These are phyloP conservation scores for Tuber calosporum DNA, from an alignment of 495 filamentous ascomycete genomes.

Conservation along the genomic window DNA sequence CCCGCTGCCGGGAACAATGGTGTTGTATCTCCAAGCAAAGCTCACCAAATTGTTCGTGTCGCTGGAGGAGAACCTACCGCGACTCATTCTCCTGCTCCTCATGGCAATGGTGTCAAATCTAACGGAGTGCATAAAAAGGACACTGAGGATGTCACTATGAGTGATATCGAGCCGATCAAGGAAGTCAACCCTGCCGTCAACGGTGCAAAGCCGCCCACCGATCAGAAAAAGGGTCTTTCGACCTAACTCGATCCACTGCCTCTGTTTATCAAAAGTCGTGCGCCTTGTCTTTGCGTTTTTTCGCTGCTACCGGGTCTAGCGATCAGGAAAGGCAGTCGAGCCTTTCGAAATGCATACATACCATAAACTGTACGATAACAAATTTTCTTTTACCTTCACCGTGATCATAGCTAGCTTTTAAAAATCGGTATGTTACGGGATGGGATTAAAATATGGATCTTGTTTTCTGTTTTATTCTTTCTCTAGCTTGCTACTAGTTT, in stretches of 20 bases:
- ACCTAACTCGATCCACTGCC: not conserved
- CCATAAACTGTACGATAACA: slow-evolving; percentile 31
- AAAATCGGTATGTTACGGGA: not conserved
- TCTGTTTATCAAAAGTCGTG: not conserved
- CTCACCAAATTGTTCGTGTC: not conserved
- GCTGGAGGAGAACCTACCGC: not conserved
- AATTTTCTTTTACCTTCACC: slow-evolving; percentile 11
- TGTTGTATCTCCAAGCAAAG: slow-evolving; percentile 5
- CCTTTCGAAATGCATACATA: not conserved
- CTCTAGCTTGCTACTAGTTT: not conserved
- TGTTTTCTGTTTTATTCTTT: not conserved
- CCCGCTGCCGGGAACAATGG: not conserved
- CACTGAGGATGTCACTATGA: not conserved
- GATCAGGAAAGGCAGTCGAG: not conserved
- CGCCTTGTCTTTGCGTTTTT: not conserved
- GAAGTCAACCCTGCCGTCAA: not conserved
- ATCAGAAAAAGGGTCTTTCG: not conserved
- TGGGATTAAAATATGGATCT: not conserved
- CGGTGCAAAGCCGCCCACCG: not conserved
- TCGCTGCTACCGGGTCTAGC: not conserved
- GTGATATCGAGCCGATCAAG: slow-evolving; percentile 2
- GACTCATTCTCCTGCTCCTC: not conserved
- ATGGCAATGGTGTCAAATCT: not conserved
- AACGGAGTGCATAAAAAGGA: not conserved
- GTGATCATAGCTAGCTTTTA: not conserved